Evolutionary conservation across 1,139 yeast genomes (phyloP).

Genomic region (Geotrichum macrosporum): DNA sequence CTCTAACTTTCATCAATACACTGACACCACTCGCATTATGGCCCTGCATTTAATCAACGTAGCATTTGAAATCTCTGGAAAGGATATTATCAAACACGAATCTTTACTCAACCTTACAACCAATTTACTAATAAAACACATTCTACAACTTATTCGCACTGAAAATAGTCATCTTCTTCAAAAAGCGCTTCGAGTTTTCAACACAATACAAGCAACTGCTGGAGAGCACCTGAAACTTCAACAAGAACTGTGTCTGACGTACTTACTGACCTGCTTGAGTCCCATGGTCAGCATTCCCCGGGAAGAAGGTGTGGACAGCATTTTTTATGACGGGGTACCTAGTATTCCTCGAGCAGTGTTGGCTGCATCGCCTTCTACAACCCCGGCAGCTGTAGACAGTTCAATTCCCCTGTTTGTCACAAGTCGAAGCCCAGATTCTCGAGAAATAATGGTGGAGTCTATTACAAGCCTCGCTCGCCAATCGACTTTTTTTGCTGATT

Average conservation of each 20-base stretch:
- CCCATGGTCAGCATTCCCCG: conserved; percentile 40
- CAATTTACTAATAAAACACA: conserved; percentile 76
- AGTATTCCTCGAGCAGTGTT: conserved; percentile 36
- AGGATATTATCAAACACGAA: conserved; percentile 59
- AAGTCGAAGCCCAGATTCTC: conserved; percentile 44
- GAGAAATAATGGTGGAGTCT: conserved; percentile 81
- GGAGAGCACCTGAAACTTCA: conserved; percentile 40
- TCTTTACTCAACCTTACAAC: conserved; percentile 64
- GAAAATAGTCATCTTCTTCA: conserved; percentile 65
- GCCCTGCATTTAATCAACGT: conserved; percentile 72
- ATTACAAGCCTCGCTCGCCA: conserved; percentile 73
- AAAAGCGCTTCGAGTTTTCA: conserved; percentile 69
- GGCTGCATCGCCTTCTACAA: conserved; percentile 27
- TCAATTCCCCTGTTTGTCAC: conserved; percentile 24
- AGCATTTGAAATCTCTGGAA: conserved; percentile 80
- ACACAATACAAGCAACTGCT: conserved; percentile 47
- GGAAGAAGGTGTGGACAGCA: conserved; percentile 40
- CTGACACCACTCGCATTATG: conserved; percentile 80
- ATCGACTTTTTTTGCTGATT: conserved; percentile 68
- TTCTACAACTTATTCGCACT: conserved; percentile 71
- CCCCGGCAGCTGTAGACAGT: conserved; percentile 21
- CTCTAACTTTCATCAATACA: conserved; percentile 74
- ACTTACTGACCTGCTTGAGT: conserved; percentile 40
- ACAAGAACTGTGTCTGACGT: conserved; percentile 41
- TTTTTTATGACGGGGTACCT: conserved; percentile 43